Base-by-base conservation (phyloP, 2,329 filamentous ascomycete genomes). In the Nigrospora oryzae region DNA sequence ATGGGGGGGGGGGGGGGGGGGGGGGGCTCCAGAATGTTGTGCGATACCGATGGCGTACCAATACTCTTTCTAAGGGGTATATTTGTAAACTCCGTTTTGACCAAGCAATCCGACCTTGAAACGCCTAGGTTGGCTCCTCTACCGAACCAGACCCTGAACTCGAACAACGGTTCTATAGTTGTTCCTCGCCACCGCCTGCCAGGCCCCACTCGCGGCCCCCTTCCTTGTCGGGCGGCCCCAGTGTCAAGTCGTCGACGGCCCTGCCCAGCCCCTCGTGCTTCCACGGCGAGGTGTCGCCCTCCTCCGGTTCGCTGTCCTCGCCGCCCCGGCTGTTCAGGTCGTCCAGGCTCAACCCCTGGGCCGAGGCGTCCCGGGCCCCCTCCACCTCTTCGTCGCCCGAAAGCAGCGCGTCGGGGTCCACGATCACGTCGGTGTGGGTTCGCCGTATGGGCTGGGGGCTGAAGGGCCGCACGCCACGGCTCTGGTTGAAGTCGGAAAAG, bases 381-480 rank as follows among this genome's bases (percentile, higher is more conserved):
- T 40, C 39, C 17, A 11, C 44, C 15, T 47, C 40, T 12, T 48
- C 47, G 6, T 54, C 52, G 11, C 47, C 57, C 19, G 48, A 45
- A 5, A 53, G 51, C 47, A 50, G 47, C 34, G 53, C 63, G 31
- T 62, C 60, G n/a, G 60, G 59, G 14, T 62, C 60, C 53, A 60
- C 56, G 11, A 61, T 48, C 13, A 62, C 56, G 32, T 61, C 60
- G 1, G 59, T 58, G 14, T 53, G 38, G 31, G 49, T 49, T 40
- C 59, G 49, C n/a, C 60, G 53, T 46, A 63, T 59, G 12, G 64
- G 78, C 54, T 77, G 75, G 3, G 80, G 80, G 14, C 76, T 80
- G 53, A 83, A 83, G 0, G 79, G 79, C 31, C 79, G 60, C 15
- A 74, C 71, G 14, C 71, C 74, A 14, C 78, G 64, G 13, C 74